Evolutionary conservation across 148 eudicot species (phyloP).

Genomic region (Tetragonia tetragonoides): DNA sequence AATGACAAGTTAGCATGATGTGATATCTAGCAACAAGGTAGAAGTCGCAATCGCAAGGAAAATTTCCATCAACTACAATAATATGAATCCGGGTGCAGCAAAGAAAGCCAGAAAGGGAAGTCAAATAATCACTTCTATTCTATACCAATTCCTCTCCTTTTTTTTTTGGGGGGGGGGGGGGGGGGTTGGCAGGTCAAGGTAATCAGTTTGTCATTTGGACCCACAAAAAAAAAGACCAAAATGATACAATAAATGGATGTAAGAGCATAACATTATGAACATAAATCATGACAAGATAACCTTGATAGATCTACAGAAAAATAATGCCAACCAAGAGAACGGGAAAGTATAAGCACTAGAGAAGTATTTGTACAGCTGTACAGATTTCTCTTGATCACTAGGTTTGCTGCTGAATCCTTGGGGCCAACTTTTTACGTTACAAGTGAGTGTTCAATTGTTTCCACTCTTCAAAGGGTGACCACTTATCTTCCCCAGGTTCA

Average conservation of each 20-base stretch:
- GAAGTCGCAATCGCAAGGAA: neutral
- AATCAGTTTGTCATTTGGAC: neutral
- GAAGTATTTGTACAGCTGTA: no score
- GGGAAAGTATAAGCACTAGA: no score
- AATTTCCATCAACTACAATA: neutral
- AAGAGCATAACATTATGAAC: neutral
- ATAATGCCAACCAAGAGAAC: neutral
- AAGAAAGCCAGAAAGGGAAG: neutral
- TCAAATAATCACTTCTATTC: neutral
- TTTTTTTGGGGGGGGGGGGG: neutral
- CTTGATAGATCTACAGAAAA: neutral
- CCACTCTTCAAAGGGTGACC: no score
- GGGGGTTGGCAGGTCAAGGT: no score
- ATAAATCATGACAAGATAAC: neutral
- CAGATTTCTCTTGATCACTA: no score
- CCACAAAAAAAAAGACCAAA: no score
- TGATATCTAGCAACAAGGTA: neutral
- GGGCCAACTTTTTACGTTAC: no score
- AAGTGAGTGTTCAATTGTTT: no score
- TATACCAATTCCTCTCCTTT: neutral
- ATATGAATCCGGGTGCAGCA: neutral
- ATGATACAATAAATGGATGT: no score
- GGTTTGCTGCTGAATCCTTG: no score
- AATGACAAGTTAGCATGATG: neutral
- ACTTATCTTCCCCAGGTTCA: no score